Percentiles rank a stretch among this genome's conserved stretches.
phyloP scores from a whole-genome alignment of 2,329 filamentous ascomycete species.

The Elsinoe ampelina region DNA sequence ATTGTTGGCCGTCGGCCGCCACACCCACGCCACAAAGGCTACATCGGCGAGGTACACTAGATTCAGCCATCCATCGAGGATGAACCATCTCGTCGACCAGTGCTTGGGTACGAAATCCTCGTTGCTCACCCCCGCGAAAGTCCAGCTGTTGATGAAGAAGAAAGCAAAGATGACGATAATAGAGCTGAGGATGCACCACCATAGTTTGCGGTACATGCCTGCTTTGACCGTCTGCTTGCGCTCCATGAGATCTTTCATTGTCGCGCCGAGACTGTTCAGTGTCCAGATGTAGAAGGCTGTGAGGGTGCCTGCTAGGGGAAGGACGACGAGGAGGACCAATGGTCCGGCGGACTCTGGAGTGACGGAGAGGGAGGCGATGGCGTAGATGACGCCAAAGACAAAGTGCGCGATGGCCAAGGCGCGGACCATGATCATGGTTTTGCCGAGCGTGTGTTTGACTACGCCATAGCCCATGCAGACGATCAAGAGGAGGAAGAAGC shows the following conservation, averaged over 20 bases:
- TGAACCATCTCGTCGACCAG: constrained; percentile 96
- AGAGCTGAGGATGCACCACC: constrained; percentile 91
- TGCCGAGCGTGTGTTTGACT: constrained; percentile 84
- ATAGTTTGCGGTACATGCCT: constrained; percentile 93
- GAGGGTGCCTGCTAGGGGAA: constrained; percentile 81
- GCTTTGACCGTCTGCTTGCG: constrained; percentile 91
- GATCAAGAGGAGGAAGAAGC: constrained; percentile 93
- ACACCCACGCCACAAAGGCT: constrained; percentile 85
- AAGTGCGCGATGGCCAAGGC: constrained; percentile 89
- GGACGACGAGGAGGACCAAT: constrained; percentile 82
- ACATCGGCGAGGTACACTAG: constrained; percentile 93
- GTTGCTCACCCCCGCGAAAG: constrained; percentile 74
- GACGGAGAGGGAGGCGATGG: constrained; percentile 77
- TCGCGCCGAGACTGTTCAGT: constrained; percentile 84
- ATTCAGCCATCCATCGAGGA: constrained; percentile 95
- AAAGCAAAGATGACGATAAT: constrained; percentile 96
- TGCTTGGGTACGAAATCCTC: constrained; percentile 91
- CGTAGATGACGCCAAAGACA: constrained; percentile 87
- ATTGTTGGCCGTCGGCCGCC: constrained; percentile 95
- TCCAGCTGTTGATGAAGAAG: constrained; percentile 97
- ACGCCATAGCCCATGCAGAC: constrained; percentile 99
- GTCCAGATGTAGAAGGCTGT: constrained; percentile 99
- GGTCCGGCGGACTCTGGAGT: constrained; percentile 84
- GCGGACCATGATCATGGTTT: constrained; percentile 88
- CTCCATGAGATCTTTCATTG: constrained; percentile 91